Conservation (phyloP, 306 rosid genomes). For the Vicia sativa region DNA sequence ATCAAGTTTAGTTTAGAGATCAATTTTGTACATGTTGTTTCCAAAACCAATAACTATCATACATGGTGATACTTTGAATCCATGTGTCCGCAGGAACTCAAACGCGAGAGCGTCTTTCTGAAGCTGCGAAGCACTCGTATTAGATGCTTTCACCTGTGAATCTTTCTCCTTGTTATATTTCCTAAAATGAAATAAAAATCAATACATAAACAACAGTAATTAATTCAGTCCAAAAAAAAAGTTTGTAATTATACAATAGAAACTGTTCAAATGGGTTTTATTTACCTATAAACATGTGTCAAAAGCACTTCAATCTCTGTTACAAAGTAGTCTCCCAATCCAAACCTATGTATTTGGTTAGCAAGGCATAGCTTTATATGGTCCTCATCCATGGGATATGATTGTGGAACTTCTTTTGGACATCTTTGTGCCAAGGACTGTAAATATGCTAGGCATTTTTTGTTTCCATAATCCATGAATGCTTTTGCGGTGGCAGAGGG, state of each 20-base stretch:
- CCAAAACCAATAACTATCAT: too few species aligned
- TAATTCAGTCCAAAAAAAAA: too few species aligned
- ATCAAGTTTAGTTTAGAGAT: too few species aligned
- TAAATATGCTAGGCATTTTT: constrained; percentile 32
- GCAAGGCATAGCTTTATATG: constrained; percentile 44
- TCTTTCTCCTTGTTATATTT: constrained; percentile 29
- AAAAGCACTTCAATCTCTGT: constrained; percentile 39
- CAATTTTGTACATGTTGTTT: too few species aligned
- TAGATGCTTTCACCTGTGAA: background rate
- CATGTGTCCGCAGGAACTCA: constrained; percentile 49
- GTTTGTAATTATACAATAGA: too few species aligned
- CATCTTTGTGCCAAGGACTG: constrained; percentile 42
- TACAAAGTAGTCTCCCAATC: constrained; percentile 43
- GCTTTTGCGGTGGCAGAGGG: constrained; percentile 53
- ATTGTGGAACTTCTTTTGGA: constrained; percentile 43
- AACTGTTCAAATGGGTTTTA: too few species aligned
- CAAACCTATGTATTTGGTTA: constrained; percentile 47
- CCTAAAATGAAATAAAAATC: constrained; percentile 39
- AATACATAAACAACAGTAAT: too few species aligned
- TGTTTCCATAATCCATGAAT: constrained; percentile 35
- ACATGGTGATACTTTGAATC: constrained; percentile 49
- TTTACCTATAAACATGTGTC: constrained; percentile 40
- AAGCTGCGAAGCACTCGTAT: constrained; percentile 28
- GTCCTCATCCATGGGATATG: constrained; percentile 53
- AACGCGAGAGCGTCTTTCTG: constrained; percentile 50